These are phyloP conservation scores for Nicotiana rustica DNA, from an alignment of 305 asterid genomes.

Conservation along the genomic window DNA sequence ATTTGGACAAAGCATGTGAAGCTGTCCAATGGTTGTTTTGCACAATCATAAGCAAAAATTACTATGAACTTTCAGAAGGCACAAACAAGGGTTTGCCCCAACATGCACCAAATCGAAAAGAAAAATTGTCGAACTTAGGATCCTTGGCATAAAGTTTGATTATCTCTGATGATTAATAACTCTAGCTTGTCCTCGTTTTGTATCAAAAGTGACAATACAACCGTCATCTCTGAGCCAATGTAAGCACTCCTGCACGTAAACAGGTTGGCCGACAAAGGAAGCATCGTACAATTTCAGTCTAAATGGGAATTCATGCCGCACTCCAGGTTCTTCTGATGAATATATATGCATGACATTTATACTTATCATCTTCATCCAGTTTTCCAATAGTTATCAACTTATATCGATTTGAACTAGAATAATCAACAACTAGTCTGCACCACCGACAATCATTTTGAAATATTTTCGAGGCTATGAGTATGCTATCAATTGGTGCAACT, in stretches of 20 bases:
- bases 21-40: neutral
- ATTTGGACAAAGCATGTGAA: neutral
- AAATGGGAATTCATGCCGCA: slow-evolving; percentile 1
- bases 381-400: neutral
- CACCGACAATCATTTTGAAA: no score
- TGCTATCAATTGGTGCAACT: neutral
- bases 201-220: neutral
- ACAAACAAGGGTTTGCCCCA: neutral
- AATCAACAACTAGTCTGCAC: neutral
- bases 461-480: no score
- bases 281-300: neutral
- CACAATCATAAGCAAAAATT: neutral
- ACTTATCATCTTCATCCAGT: neutral
- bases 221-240: neutral
- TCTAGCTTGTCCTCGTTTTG: no score
- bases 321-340: neutral
- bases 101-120: neutral
- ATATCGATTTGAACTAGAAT: neutral
- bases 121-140: no score
- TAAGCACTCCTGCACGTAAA: neutral
- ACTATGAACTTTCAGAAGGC: neutral
- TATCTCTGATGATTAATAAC: no score
- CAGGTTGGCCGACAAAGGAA: neutral
- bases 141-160: no score
- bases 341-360: neutral